These are phyloP conservation scores for Dothideomycetidae sp. DNA, from an alignment of 2,329 filamentous ascomycete species.

Conservation along the genomic window DNA sequence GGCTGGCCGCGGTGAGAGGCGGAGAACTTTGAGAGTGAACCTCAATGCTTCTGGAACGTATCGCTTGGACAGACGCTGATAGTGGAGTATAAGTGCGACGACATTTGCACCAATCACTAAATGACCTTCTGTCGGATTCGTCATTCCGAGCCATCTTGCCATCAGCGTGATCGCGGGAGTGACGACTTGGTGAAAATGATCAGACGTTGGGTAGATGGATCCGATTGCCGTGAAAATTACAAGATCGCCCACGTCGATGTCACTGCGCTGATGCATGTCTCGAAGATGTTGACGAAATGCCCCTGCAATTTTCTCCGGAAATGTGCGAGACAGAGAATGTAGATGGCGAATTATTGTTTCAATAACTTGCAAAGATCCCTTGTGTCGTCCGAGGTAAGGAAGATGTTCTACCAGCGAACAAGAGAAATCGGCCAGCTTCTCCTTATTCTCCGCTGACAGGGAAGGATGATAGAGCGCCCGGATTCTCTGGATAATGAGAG, in stretches of 20 bases:
- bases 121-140: constrained; percentile 52
- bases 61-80: constrained; percentile 68
- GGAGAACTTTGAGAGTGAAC: constrained; percentile 61
- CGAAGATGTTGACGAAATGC: constrained; percentile 63
- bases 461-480: constrained; percentile 86
- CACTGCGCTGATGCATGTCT: constrained; percentile 38
- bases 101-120: constrained; percentile 63
- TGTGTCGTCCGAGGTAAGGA: constrained; percentile 40
- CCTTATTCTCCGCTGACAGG: constrained; percentile 71
- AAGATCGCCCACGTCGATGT: constrained; percentile 54
- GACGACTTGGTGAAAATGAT: constrained; percentile 91
- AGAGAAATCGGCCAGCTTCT: constrained; percentile 58
- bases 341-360: constrained; percentile 79
- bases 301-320: constrained; percentile 61
- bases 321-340: constrained; percentile 81
- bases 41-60: constrained; percentile 82
- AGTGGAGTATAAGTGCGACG: constrained; percentile 65
- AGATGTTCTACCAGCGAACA: constrained; percentile 52
- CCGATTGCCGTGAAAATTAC: constrained; percentile 70
- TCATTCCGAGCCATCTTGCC: constrained; percentile 67
- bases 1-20: constrained; percentile 22
- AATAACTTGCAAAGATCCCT: constrained; percentile 46
- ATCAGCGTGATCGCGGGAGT: constrained; percentile 84
- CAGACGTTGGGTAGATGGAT: constrained; percentile 81
- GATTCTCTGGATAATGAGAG: constrained; percentile 74